A percentile compares a stretch with the other conserved stretches of the same genome.
Conservation (phyloP, 1,139 yeast genomes). For the Scheffersomyces parashehatae region DNA sequence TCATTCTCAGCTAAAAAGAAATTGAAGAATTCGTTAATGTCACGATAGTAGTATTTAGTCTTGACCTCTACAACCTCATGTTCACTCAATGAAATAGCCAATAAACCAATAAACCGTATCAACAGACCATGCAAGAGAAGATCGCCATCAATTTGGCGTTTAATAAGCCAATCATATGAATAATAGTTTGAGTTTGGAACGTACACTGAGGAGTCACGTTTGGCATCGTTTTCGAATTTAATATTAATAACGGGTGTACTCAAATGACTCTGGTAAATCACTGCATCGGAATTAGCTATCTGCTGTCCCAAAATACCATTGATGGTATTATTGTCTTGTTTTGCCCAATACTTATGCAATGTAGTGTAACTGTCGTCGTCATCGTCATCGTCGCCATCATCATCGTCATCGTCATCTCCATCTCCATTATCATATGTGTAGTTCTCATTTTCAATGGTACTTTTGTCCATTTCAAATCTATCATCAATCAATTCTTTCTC, state of each 20-base stretch:
- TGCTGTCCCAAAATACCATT: slow-evolving; percentile 33
- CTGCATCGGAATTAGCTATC: slow-evolving; percentile 27
- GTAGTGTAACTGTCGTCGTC: slow-evolving; percentile 29
- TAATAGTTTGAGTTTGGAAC: slow-evolving; percentile 41
- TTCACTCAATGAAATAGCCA: slow-evolving; percentile 40
- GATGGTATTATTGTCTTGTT: slow-evolving; percentile 34
- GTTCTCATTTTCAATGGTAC: neutral
- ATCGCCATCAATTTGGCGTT: slow-evolving; percentile 29
- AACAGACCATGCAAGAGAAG: slow-evolving; percentile 38
- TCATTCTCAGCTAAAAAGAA: neutral
- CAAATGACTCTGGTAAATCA: slow-evolving; percentile 35
- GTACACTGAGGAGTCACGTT: slow-evolving; percentile 28
- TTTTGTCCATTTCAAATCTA: neutral
- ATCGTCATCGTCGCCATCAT: slow-evolving; percentile 19
- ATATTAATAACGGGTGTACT: slow-evolving; percentile 37
- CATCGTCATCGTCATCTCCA: slow-evolving; percentile 9
- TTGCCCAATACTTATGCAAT: slow-evolving; percentile 37
- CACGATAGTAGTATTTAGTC: neutral
- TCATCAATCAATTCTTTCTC: slow-evolving; percentile 4
- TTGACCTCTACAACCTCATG: slow-evolving; percentile 38
- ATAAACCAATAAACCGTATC: slow-evolving; percentile 38
- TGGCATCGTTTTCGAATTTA: slow-evolving; percentile 33
- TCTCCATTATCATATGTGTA: slow-evolving; percentile 1
- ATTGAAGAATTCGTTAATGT: slow-evolving; percentile 15
- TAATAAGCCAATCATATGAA: slow-evolving; percentile 34